Conservation (phyloP, 192 early-diverging fungal species). For the Jimgerdemannia flammicorona region DNA sequence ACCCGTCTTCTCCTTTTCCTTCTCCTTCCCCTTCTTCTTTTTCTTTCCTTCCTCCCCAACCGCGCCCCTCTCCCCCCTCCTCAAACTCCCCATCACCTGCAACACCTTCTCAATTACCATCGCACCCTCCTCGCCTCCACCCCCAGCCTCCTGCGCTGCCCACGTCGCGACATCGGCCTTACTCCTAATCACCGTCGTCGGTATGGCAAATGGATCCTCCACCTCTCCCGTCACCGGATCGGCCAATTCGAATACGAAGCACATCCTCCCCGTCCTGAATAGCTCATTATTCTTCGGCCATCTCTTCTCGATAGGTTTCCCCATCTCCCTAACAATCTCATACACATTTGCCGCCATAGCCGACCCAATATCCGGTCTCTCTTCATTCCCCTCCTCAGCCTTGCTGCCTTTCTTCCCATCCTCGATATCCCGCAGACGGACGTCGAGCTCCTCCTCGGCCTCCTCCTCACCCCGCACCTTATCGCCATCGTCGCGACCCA, state of each 20-base stretch:
- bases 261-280: conserved; percentile 76
- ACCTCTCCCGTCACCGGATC: conserved; percentile 8
- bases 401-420: not conserved
- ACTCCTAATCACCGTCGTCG: conserved; percentile 74
- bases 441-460: conserved; percentile 7
- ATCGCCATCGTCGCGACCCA: conserved; percentile 33
- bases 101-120: conserved; percentile 73
- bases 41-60: conserved; percentile 28
- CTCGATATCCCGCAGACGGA: conserved; percentile 21
- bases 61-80: conserved; percentile 35
- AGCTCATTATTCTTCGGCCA: conserved; percentile 56
- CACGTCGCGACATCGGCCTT: conserved; percentile 57
- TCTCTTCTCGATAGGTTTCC: conserved; percentile 3
- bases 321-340: not conserved
- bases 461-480: not conserved
- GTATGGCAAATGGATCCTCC: conserved; percentile 53
- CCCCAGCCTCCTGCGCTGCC: conserved; percentile 19
- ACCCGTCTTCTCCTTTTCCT: conserved; percentile 12
- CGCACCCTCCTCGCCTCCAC: conserved; percentile 47
- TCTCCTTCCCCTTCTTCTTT: conserved; percentile 42
- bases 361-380: not conserved
- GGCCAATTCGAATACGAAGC: conserved; percentile 63
- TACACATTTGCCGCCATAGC: not conserved
- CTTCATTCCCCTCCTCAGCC: conserved; percentile 1
- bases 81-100: conserved; percentile 49